Conservation (phyloP, 805 yeast genomes). For the Vanderwaltozyma tropicalis region DNA sequence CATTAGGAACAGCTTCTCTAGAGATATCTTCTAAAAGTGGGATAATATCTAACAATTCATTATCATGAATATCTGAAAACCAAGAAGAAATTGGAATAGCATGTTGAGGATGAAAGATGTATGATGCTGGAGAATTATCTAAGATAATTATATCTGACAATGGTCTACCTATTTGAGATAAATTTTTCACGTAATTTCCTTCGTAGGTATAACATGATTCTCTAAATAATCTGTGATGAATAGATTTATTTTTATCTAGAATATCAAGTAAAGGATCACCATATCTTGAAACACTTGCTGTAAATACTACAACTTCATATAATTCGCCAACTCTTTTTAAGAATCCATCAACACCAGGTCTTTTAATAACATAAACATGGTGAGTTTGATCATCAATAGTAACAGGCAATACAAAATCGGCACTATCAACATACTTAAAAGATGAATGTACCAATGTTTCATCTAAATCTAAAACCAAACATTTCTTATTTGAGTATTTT, state of each 20-base stretch:
- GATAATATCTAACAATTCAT: conserved; percentile 81
- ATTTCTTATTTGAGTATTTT: conserved; percentile 55
- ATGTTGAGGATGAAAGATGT: conserved; percentile 94
- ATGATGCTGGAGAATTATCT: conserved; percentile 98
- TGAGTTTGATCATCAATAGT: conserved; percentile 78
- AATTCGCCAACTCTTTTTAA: conserved; percentile 70
- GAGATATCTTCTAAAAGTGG: conserved; percentile 87
- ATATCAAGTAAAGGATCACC: conserved; percentile 93
- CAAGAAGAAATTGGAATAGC: conserved; percentile 95
- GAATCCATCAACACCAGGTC: conserved; percentile 97
- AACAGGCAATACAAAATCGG: conserved; percentile 95
- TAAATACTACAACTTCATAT: conserved; percentile 92
- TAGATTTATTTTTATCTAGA: conserved; percentile 60
- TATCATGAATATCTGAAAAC: conserved; percentile 97
- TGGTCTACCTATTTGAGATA: conserved; percentile 91
- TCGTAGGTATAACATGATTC: conserved; percentile 91
- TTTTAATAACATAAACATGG: conserved; percentile 88
- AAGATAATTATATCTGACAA: conserved; percentile 74
- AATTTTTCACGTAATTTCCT: conserved; percentile 88
- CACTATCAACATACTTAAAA: conserved; percentile 81
- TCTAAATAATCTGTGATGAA: conserved; percentile 88
- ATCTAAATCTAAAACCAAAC: conserved; percentile 84
- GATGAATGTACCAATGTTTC: conserved; percentile 95
- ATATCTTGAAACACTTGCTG: conserved; percentile 90
- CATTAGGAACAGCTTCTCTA: conserved; percentile 63